phyloP scores from a whole-genome alignment of 2,329 filamentous ascomycete species.

The Claviceps africana region DNA sequence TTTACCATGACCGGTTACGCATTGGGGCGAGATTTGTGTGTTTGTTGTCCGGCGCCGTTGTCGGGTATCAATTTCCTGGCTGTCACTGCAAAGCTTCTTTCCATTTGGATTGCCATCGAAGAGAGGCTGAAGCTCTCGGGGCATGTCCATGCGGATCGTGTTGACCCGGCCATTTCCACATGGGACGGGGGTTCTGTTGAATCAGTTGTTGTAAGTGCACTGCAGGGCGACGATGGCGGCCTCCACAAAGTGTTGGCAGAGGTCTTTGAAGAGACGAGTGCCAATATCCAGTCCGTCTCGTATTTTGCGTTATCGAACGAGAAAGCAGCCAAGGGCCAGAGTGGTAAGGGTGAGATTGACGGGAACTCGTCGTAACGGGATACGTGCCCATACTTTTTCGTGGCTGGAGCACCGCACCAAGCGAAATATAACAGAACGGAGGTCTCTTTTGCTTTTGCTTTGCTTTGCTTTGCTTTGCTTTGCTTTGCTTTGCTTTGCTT shows the following conservation, averaged over 20 bases:
- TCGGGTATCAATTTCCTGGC: neutral
- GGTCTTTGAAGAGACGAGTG: neutral
- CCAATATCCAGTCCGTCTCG: neutral
- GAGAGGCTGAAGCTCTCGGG: neutral
- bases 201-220: neutral
- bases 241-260: neutral
- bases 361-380: neutral
- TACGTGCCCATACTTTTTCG: neutral
- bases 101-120: neutral
- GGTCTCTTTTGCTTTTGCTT: too few species aligned
- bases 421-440: too few species aligned
- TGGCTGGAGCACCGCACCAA: too few species aligned
- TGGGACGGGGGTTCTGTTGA: neutral
- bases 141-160: neutral
- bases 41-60: neutral
- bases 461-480: too few species aligned
- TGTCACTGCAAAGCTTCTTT: neutral
- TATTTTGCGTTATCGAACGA: neutral
- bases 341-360: neutral
- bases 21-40: neutral
- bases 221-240: neutral
- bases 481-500: too few species aligned
- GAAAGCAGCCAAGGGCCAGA: neutral
- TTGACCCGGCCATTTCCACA: neutral
- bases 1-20: neutral